Conservation (phyloP, 228 moss, liverwort and hornwort species). For the Sphagnum magellanicum region DNA sequence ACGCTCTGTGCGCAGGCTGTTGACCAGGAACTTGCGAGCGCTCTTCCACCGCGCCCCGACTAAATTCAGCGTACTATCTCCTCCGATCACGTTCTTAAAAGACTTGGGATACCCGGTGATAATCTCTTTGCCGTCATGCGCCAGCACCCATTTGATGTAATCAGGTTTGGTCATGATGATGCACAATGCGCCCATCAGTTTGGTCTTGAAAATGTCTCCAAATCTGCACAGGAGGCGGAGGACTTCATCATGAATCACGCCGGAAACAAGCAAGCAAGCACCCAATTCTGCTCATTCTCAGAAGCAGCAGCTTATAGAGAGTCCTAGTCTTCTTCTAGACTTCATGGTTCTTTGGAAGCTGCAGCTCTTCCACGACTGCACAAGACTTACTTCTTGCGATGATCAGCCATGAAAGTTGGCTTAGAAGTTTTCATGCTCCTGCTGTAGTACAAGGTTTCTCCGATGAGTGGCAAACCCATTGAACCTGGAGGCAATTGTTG, state of each 20-base stretch:
- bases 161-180: constrained; percentile 12
- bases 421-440: constrained; percentile 10
- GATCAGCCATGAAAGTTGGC: constrained; percentile 20
- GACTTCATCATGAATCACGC: too few relatives aligned
- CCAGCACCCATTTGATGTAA: constrained; percentile 15
- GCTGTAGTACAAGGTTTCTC: constrained; percentile 18
- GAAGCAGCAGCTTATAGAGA: too few relatives aligned
- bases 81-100: constrained; percentile 23
- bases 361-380: neutral
- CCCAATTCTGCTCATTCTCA: too few relatives aligned
- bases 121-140: constrained; percentile 19
- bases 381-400: constrained; percentile 2
- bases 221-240: constrained; percentile 5
- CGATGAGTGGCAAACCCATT: constrained; percentile 11
- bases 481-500: constrained; percentile 10
- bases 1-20: constrained; percentile 13
- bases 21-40: constrained; percentile 11
- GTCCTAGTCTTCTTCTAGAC: too few relatives aligned
- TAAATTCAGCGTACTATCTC: constrained; percentile 12
- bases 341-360: too few relatives aligned
- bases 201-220: constrained; percentile 16
- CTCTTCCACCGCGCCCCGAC: constrained; percentile 23
- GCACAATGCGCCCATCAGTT: constrained; percentile 18
- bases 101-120: constrained; percentile 13
- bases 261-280: too few relatives aligned